These are phyloP conservation scores for Bruguiera gymnorhiza DNA, from an alignment of 345 rosid genomes.

Conservation along the genomic window DNA sequence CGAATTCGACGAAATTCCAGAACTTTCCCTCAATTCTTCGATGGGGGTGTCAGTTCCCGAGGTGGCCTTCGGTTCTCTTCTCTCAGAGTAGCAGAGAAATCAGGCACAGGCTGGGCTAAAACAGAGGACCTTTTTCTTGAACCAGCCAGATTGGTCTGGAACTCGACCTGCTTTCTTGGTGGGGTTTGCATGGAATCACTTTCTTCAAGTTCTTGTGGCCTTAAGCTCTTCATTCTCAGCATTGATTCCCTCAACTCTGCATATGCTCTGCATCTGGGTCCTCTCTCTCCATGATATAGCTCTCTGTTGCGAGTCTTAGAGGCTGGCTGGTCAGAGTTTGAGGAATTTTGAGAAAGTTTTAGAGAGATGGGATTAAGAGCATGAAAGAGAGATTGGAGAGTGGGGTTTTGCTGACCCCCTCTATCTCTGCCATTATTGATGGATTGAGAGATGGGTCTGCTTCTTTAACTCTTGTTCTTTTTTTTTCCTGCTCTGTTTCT, in stretches of 20 bases:
- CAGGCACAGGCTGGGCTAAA: conserved; percentile 76
- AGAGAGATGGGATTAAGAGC: conserved; percentile 56
- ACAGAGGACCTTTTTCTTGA: conserved; percentile 39
- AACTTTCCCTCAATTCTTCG: conserved; percentile 33
- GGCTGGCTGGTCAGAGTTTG: conserved; percentile 35
- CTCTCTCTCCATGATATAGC: conserved; percentile 66
- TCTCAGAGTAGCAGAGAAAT: conserved; percentile 59
- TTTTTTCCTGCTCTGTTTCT: neutral
- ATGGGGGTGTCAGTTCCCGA: conserved; percentile 49
- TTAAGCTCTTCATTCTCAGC: conserved; percentile 40
- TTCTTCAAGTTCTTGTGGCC: conserved; percentile 29
- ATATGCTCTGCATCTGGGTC: conserved; percentile 71
- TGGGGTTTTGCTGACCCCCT: conserved; percentile 17
- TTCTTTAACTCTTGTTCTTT: neutral
- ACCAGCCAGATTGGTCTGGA: conserved; percentile 31
- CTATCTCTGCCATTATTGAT: conserved; percentile 33
- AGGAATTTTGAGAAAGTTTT: conserved; percentile 52
- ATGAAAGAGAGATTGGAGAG: conserved; percentile 19
- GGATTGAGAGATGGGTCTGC: conserved; percentile 1
- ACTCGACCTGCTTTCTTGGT: conserved; percentile 60
- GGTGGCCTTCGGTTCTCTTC: conserved; percentile 74
- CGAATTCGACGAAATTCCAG: conserved; percentile 39
- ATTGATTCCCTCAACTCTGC: conserved; percentile 63
- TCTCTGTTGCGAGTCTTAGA: conserved; percentile 46
- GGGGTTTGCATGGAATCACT: conserved; percentile 36